A percentile compares a stretch with the other conserved stretches of the same genome.
Conservation (phyloP, 345 rosid species). For the Acer campestre region DNA sequence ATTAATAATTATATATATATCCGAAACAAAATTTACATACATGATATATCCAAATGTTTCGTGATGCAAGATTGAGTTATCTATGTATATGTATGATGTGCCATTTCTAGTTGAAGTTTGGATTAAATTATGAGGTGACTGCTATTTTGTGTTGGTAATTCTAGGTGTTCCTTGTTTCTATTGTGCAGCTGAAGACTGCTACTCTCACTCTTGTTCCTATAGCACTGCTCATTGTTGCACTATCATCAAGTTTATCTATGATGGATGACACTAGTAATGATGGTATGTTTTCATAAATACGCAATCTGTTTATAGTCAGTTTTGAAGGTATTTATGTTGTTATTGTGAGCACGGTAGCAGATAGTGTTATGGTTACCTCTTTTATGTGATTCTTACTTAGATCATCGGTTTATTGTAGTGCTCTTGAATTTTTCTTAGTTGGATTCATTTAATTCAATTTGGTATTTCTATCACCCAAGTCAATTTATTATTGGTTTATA, state of each 20-base stretch:
- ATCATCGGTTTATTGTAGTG: no score
- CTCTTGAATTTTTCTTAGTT: no score
- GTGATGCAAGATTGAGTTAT: neutral
- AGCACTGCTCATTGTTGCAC: slow-evolving; percentile 65
- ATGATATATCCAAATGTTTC: neutral
- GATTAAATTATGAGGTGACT: neutral
- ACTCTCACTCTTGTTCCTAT: slow-evolving; percentile 66
- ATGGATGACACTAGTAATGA: no score
- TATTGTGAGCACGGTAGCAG: neutral
- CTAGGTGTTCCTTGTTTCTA: slow-evolving; percentile 2
- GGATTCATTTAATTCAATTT: no score
- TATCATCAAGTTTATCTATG: slow-evolving; percentile 39
- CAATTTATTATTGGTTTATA: no score
- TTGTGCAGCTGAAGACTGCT: slow-evolving; percentile 76
- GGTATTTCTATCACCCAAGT: no score
- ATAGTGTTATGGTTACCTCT: neutral
- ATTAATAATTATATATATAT: no score
- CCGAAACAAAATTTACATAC: no score
- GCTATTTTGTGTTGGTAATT: neutral
- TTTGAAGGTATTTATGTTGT: no score
- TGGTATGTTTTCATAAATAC: no score
- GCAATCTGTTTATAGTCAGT: no score
- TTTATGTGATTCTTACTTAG: no score
- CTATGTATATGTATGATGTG: neutral
- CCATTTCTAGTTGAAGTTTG: slow-evolving; percentile 5